phyloP scores from a whole-genome alignment of 441 rosid species.

The Viola pubescens region DNA sequence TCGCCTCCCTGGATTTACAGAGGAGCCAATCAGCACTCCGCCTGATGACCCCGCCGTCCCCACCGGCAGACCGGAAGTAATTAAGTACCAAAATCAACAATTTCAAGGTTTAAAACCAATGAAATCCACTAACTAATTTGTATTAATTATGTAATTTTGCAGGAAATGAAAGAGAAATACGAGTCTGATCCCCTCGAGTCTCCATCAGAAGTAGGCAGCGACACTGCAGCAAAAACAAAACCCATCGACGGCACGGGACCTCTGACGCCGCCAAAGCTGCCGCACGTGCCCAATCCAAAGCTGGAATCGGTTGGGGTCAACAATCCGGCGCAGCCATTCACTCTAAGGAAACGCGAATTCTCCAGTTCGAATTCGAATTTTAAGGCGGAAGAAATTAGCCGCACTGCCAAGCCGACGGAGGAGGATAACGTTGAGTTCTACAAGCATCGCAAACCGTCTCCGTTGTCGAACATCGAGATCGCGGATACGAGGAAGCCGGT shows the following conservation, averaged over 20 bases:
- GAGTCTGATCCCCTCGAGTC: slow-evolving; percentile 23
- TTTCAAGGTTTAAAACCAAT: too few relatives aligned
- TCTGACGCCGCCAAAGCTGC: slow-evolving; percentile 30
- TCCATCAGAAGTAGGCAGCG: slow-evolving; percentile 9
- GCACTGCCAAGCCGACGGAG: slow-evolving; percentile 10
- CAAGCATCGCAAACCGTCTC: slow-evolving; percentile 56
- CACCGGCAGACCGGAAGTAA: slow-evolving; percentile 30
- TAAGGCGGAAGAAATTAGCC: slow-evolving; percentile 10
- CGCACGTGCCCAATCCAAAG: slow-evolving; percentile 26
- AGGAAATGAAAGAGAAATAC: slow-evolving; percentile 38
- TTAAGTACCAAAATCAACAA: too few relatives aligned
- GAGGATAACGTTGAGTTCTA: slow-evolving; percentile 40
- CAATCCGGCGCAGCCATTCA: slow-evolving; percentile 34
- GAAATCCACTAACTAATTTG: too few relatives aligned
- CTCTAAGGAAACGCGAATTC: slow-evolving; percentile 39
- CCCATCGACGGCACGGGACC: slow-evolving; percentile 29
- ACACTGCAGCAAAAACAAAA: slow-evolving; percentile 7
- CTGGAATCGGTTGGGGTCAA: slow-evolving; percentile 34
- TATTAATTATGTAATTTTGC: slow-evolving; percentile 1
- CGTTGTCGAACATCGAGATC: slow-evolving; percentile 49
- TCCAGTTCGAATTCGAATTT: slow-evolving; percentile 2
- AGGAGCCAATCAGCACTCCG: slow-evolving; percentile 9
- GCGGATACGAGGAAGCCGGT: slow-evolving; percentile 76
- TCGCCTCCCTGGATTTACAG: slow-evolving; percentile 21
- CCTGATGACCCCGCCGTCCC: slow-evolving; percentile 19